phyloP scores from a whole-genome alignment of 768 basidiomycete genomes.

The Gloeostereum incarnatum region DNA sequence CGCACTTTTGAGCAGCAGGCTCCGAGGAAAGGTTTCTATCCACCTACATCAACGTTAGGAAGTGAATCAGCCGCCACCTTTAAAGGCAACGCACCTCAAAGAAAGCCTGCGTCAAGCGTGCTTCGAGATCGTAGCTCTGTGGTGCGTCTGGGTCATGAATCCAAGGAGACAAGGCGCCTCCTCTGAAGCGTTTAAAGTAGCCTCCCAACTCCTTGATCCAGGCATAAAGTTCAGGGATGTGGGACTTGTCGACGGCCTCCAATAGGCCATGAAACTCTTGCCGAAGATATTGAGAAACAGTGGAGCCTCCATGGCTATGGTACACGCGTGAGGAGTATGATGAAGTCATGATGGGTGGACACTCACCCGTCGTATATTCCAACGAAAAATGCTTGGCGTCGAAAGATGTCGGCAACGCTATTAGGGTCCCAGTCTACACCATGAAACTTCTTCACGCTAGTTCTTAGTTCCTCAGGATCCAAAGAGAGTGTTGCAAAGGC shows the following conservation, averaged over 20 bases:
- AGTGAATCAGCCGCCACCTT: conserved; percentile 2
- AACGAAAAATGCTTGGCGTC: conserved; percentile 74
- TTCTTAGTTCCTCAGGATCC: conserved; percentile 62
- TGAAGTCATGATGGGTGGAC: conserved; percentile 2
- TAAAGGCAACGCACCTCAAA: conserved; percentile 53
- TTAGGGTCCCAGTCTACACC: conserved; percentile 68
- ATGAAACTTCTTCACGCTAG: conserved; percentile 51
- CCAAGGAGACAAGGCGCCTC: conserved; percentile 74
- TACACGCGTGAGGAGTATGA: conserved; percentile 5
- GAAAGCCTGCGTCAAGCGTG: conserved; percentile 80
- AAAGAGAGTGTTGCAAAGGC: conserved; percentile 69
- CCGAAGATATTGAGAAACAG: conserved; percentile 77
- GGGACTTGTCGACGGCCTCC: conserved; percentile 63
- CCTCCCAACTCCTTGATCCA: conserved; percentile 80
- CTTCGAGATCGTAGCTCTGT: conserved; percentile 61
- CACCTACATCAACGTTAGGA: conserved; percentile 33
- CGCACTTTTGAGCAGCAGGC: conserved; percentile 63
- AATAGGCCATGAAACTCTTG: conserved; percentile 82
- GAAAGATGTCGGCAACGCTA: conserved; percentile 39
- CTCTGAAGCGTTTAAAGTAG: conserved; percentile 84
- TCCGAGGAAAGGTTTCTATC: conserved; percentile 68
- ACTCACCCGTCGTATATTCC: conserved; percentile 88
- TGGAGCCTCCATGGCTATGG: conserved; percentile 86
- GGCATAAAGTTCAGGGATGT: conserved; percentile 65
- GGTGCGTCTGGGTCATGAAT: conserved; percentile 22